These are phyloP conservation scores for Diaporthe australafricana DNA, from an alignment of 2,329 filamentous ascomycete genomes.

Conservation along the genomic window DNA sequence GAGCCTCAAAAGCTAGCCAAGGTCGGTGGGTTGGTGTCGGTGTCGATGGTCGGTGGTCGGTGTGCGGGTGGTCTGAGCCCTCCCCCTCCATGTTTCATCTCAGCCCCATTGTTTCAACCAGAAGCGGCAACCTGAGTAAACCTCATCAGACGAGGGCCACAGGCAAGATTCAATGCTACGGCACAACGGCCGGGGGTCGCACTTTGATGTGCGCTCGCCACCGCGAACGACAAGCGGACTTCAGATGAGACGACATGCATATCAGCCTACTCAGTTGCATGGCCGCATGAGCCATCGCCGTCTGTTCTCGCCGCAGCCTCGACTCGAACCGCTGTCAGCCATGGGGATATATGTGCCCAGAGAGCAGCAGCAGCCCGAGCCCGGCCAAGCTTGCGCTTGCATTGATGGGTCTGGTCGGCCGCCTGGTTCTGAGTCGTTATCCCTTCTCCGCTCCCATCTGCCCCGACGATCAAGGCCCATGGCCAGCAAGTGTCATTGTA, in stretches of 20 bases:
- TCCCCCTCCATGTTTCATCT: conserved; percentile 29
- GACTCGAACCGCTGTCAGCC: conserved; percentile 10
- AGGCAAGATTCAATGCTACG: conserved; percentile 15
- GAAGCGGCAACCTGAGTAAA: conserved; percentile 20
- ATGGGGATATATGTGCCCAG: neutral
- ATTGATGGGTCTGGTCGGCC: neutral
- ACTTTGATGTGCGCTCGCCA: conserved; percentile 21
- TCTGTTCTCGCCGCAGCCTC: conserved; percentile 21
- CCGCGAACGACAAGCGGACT: conserved; percentile 19
- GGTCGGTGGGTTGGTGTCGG: neutral
- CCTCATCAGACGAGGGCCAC: conserved; percentile 3
- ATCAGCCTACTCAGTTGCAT: neutral
- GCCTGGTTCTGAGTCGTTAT: conserved; percentile 14
- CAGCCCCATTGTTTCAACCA: conserved; percentile 27
- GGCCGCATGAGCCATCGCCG: conserved; percentile 1
- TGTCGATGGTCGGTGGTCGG: conserved; percentile 4
- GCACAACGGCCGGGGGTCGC: conserved; percentile 2
- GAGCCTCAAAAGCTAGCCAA: neutral
- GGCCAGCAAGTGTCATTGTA: neutral
- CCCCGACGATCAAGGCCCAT: neutral
- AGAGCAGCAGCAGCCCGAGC: neutral
- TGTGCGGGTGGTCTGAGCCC: conserved; percentile 13
- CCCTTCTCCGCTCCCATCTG: neutral
- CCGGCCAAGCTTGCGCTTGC: neutral
- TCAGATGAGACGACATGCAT: conserved; percentile 28